phyloP scores from a whole-genome alignment of 306 rosid species.

The Sphenostylis stenocarpa region DNA sequence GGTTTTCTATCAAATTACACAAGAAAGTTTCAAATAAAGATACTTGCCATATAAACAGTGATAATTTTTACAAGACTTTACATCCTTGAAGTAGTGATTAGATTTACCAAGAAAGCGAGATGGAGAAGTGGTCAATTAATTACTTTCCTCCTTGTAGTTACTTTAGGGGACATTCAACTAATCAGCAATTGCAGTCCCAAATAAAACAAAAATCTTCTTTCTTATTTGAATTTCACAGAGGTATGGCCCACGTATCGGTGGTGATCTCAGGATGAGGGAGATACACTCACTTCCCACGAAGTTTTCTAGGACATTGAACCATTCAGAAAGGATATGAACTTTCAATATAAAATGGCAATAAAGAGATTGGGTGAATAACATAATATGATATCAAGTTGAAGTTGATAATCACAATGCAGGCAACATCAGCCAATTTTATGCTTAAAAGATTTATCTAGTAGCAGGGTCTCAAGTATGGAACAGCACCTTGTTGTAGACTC shows the following conservation, averaged over 20 bases:
- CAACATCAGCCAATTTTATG: constrained; percentile 4
- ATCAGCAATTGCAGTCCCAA: constrained; percentile 32
- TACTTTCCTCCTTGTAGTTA: constrained; percentile 15
- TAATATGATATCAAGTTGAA: constrained; percentile 5
- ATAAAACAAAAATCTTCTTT: constrained; percentile 37
- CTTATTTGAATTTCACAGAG: constrained; percentile 15
- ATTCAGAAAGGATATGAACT: constrained; percentile 26
- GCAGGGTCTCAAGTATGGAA: constrained; percentile 2
- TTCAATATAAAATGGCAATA: constrained; percentile 20
- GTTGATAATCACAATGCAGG: constrained; percentile 34
- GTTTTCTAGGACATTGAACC: constrained; percentile 33
- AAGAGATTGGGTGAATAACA: constrained; percentile 29
- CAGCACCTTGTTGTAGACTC: constrained; percentile 40
- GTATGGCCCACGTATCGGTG: constrained; percentile 32
- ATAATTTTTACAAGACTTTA: neutral
- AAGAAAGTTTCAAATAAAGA: neutral
- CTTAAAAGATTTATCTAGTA: constrained; percentile 14
- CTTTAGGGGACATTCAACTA: constrained; percentile 34
- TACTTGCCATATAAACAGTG: neutral
- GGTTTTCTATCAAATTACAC: neutral
- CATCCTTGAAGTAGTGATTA: neutral
- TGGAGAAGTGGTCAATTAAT: constrained; percentile 12
- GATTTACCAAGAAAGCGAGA: neutral
- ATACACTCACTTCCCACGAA: constrained; percentile 22
- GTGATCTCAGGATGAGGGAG: neutral